These are phyloP conservation scores for Tetrahymena borealis DNA, from an alignment of 73 alveolate species.

Conservation along the genomic window DNA sequence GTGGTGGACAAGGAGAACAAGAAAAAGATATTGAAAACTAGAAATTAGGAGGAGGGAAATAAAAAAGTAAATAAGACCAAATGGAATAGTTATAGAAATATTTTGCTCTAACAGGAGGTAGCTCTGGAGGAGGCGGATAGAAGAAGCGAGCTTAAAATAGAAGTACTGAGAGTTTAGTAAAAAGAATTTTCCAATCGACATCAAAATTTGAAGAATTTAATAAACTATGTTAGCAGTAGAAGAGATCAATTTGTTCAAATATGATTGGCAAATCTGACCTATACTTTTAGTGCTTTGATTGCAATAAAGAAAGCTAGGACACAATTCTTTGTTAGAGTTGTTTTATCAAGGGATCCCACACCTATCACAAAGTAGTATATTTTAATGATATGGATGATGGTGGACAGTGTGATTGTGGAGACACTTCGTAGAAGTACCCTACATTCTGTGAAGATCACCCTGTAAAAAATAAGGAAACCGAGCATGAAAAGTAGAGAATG, in stretches of 20 bases:
- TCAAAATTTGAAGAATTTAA: background rate
- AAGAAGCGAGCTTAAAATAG: background rate
- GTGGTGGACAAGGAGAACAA: background rate
- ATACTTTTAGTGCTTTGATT: background rate
- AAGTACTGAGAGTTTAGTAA: background rate
- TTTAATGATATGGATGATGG: conserved; percentile 1
- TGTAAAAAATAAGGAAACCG: background rate
- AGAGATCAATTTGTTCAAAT: background rate
- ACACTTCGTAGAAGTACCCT: background rate
- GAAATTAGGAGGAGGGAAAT: background rate
- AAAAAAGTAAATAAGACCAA: background rate
- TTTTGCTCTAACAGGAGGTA: background rate
- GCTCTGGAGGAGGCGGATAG: background rate
- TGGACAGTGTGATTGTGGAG: background rate
- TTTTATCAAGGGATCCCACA: background rate
- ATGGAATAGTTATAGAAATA: background rate
- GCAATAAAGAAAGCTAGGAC: background rate
- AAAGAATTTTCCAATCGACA: background rate
- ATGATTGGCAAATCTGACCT: background rate
- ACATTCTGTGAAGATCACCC: background rate
- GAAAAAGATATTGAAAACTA: background rate
- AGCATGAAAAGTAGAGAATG: background rate
- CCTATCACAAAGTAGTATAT: background rate
- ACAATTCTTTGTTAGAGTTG: background rate
- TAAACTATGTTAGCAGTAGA: background rate